Conservation (phyloP, 352 stramenopile species). For the Peronospora farinosa region DNA sequence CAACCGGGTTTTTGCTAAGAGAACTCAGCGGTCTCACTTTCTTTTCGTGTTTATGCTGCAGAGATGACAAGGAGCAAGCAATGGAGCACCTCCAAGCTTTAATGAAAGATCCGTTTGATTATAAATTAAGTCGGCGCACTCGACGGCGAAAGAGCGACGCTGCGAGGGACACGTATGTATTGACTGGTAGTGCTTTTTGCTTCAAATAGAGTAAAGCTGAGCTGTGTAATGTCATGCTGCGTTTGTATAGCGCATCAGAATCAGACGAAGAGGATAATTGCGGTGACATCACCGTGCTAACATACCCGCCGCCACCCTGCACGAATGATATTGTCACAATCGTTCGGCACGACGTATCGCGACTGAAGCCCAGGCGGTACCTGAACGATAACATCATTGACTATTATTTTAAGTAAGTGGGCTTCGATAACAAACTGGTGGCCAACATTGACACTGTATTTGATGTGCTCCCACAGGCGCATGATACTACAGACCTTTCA, state of each 20-base stretch:
- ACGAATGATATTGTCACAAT: constrained; percentile 74
- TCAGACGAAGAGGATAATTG: constrained; percentile 33
- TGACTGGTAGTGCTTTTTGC: neutral
- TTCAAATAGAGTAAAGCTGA: constrained; percentile 2
- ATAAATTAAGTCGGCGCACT: constrained; percentile 8
- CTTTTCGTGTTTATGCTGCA: constrained; percentile 3
- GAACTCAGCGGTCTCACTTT: neutral
- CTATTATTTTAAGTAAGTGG: constrained; percentile 85
- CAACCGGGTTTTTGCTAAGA: neutral
- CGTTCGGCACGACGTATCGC: constrained; percentile 46
- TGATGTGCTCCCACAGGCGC: constrained; percentile 26
- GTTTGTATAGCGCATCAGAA: constrained; percentile 13
- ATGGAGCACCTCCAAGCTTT: constrained; percentile 26
- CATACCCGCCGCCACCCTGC: constrained; percentile 67
- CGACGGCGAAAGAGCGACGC: constrained; percentile 5
- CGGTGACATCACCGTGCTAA: constrained; percentile 38
- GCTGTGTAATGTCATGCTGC: constrained; percentile 4
- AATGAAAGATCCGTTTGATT: constrained; percentile 20
- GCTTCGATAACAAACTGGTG: neutral
- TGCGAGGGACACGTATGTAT: constrained; percentile 10
- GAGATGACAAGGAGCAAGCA: constrained; percentile 26
- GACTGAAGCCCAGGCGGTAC: constrained; percentile 68
- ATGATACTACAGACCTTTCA: constrained; percentile 51
- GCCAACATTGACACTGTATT: neutral
- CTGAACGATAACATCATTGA: constrained; percentile 91